Evolutionary conservation across 1,139 yeast genomes (phyloP), one percentile per base, ranked within the genome.

Genomic region (Magnusiomyces magnusii): DNA sequence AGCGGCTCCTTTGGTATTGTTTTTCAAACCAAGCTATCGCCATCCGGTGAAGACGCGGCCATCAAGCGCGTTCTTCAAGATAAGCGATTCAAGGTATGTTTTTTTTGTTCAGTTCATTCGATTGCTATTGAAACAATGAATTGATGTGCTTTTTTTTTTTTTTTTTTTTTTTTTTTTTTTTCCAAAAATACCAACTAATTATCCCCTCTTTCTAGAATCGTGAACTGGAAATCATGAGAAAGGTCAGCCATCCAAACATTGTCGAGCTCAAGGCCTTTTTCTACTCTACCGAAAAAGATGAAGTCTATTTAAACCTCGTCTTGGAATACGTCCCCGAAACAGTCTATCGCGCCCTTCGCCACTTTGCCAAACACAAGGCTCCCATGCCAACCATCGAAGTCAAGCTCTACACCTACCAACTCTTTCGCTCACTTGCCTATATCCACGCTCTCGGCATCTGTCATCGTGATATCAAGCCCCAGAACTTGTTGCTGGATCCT

Each of bases 1-100:
- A 96, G 90, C 73, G 99, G 99, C 19, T 91, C 98, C 27, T 93
- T 93, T 76, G 99, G 99, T 2, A 93, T 91, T 41, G 99, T 93
- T 34, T 91, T 90, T 71, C 95, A 90, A 68, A 90, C 97, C 10
- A 85, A 83, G 62, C 79, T 93, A 53, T 73, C 83, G 64, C 93
- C 95, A 28, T 79, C 87, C 41, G 84, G 87, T 62, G 89, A 86
- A 68, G 76, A 77, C 54, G 96, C 95, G 31, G 99, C 99, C 60
- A 90, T 95, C 72, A 93, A 93, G 74, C 81, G 96, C 64, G 99
- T 93, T 13, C 78, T 93, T 39, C 99, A 95, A 72, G 99, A 93
- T 74, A 88, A 87, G 71, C 78, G 99, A 58, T 95, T 92, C 80
- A 95, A 95, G 64, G 67, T 64, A 50, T 21, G 56, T 47, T 17